Base-by-base conservation (phyloP, 2,329 filamentous ascomycete genomes). In the Colletotrichum sp. region DNA sequence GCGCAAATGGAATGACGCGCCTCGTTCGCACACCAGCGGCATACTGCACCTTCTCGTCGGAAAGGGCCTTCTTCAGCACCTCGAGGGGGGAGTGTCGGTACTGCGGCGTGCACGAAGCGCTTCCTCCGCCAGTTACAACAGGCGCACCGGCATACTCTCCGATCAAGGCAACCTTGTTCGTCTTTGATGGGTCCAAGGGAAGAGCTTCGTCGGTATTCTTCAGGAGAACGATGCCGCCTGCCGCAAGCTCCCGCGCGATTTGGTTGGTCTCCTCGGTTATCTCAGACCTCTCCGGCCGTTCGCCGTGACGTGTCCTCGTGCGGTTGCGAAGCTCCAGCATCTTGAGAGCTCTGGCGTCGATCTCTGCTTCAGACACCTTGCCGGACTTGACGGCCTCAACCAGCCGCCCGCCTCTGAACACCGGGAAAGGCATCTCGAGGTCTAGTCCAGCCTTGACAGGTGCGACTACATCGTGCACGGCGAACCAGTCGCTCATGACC, bases 401-500 rank as follows among this genome's bases (percentile, higher is more conserved):
- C 5, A 79, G 72, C 18, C 66, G 74, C 6, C 71, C 67, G 33
- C 77, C 77, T 33, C 78, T 21, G 47, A 78, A 79, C 13, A 72
- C 43, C 3, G 70, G 70, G 34, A 72, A 72, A 2, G 80, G 80
- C 81, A 84, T 84, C 70, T 84, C 82, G 12, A 83, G 78, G 43
- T 83, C 78, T 36, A 80, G 76, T 1, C 82, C 78, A 3, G 80
- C 77, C 71, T 81, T 79, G 72, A 81, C 74, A 8, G 79, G 75
- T 66, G 79, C 78, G 15, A 79, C 76, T 1, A 79, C 81, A 47
- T 77, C 77, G 74, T 83, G 81, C 8, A 78, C 82, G 62, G 78
- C 81, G 70, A 78, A 82, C 82, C 80, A 84, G 61, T 83, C 82
- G 47, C 78, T 81, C 76, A 83, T 81, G 73, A 82, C 78, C 13